Base-by-base conservation (phyloP, 305 asterid genomes). In the Solanum hybrid region DNA sequence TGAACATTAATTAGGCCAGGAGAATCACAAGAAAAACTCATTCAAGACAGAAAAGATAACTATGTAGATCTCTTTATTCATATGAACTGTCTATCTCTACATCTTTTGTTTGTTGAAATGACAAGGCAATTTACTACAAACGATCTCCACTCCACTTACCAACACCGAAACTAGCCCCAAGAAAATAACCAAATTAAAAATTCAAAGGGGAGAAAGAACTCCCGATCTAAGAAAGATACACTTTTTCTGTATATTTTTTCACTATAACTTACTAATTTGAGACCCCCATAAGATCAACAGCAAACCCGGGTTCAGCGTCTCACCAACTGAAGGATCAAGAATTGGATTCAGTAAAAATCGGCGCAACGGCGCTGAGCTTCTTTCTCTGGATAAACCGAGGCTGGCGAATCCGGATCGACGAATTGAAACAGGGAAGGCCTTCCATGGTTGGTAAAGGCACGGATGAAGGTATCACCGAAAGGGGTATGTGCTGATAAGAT, bases 331-430 rank as follows among this genome's bases (percentile, higher is more conserved):
- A 17, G 27, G 27, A 42, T 76, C 51, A 29, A 9, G 69, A 38
- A 80, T 72, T 42, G 82, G 94, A 88, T 91, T 92, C 93, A 1
- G 95, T 88, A 86, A 94, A 94, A 82, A 91, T 77, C 24, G 98
- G 96, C 27, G 93, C 80, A 34, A 93, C 93, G 5, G 96, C 97
- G 26, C 92, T 46, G 6, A 96, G 95, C 85, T 92, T 94, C 93
- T 96, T 95, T 42, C 96, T 92, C 86, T 88, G 93, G 79, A 95
- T 89, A 89, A 94, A 94, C 79, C 95, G 90, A 3, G 98, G 95
- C 22, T 64, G 88, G 46, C 91, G 34, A 79, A 90, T 90, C 40
- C 84, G 84, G 26, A 91, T 92, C 91, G 95, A 92, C 36, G 82
- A 37, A 89, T 88, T 79, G 91, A 94, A 96, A 86, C 96, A 93